Conservation (phyloP, 345 rosid genomes). For the Carallia pectinifolia region DNA sequence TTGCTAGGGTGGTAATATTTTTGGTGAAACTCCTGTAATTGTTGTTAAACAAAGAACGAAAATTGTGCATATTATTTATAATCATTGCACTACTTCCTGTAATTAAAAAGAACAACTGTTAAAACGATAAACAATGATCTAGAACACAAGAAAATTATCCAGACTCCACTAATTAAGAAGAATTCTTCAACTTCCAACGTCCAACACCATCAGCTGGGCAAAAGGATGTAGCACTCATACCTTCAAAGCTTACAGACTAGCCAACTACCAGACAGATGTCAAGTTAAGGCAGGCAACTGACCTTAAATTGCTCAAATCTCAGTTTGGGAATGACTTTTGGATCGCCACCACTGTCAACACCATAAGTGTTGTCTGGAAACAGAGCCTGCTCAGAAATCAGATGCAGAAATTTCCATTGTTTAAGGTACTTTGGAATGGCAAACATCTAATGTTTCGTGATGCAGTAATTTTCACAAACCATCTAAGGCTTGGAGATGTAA, state of each 20-base stretch:
- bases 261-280: not conserved
- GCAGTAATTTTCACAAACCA: not conserved
- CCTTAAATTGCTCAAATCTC: constrained; percentile 91
- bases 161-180: not conserved
- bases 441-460: constrained; percentile 2
- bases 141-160: not conserved
- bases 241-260: not conserved
- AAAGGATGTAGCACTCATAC: no score
- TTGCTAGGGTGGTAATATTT: constrained; percentile 95
- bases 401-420: constrained; percentile 16
- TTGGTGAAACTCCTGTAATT: constrained; percentile 76
- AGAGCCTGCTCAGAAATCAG: constrained; percentile 57
- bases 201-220: not conserved
- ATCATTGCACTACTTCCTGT: not conserved
- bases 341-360: constrained; percentile 99
- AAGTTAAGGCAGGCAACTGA: constrained; percentile 10
- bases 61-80: constrained; percentile 5
- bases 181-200: not conserved
- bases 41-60: constrained; percentile 12
- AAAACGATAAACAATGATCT: not conserved
- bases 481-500: not conserved
- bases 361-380: constrained; percentile 87
- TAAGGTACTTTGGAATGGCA: not conserved
- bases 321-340: constrained; percentile 83
- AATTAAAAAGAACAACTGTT: not conserved